Evolutionary conservation across 331 rosid species (phyloP).

Genomic region (Acacia concinna): DNA sequence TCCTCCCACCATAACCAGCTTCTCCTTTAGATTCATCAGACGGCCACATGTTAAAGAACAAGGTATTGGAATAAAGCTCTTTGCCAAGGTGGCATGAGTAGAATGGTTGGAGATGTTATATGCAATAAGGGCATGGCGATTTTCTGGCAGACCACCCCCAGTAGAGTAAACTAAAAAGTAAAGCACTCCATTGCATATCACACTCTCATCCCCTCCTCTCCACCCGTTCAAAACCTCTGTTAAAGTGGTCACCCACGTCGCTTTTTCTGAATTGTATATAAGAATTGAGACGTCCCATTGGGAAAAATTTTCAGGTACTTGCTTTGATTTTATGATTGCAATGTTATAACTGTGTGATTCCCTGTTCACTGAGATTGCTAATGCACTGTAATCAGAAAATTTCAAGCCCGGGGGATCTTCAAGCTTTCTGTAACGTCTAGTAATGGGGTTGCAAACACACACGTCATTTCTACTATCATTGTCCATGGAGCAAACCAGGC

Average conservation of each 20-base stretch:
- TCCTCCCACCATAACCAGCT: slow-evolving; percentile 93
- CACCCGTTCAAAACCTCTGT: slow-evolving; percentile 74
- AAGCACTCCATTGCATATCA: slow-evolving; percentile 73
- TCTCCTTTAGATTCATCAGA: slow-evolving; percentile 80
- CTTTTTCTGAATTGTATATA: slow-evolving; percentile 54
- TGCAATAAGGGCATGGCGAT: slow-evolving; percentile 66
- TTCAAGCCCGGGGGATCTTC: slow-evolving; percentile 65
- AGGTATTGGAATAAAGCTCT: slow-evolving; percentile 62
- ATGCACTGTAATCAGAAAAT: slow-evolving; percentile 74
- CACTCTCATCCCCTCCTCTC: slow-evolving; percentile 92
- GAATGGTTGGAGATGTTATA: slow-evolving; percentile 51
- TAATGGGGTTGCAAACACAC: slow-evolving; percentile 76
- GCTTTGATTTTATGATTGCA: slow-evolving; percentile 75
- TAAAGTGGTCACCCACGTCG: slow-evolving; percentile 56
- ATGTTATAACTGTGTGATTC: slow-evolving; percentile 53
- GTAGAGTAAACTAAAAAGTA: slow-evolving; percentile 85
- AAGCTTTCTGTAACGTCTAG: slow-evolving; percentile 49
- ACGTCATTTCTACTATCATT: slow-evolving; percentile 58
- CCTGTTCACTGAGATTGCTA: slow-evolving; percentile 68
- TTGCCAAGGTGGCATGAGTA: slow-evolving; percentile 47
- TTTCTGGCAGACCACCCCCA: slow-evolving; percentile 50
- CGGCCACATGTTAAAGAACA: slow-evolving; percentile 90
- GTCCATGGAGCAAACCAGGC: slow-evolving; percentile 87
- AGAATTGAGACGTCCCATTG: slow-evolving; percentile 77
- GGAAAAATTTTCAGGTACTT: slow-evolving; percentile 68